Evolutionary conservation across 805 yeast species (phyloP).

Genomic region (Saccharomycopsis lassenensis): DNA sequence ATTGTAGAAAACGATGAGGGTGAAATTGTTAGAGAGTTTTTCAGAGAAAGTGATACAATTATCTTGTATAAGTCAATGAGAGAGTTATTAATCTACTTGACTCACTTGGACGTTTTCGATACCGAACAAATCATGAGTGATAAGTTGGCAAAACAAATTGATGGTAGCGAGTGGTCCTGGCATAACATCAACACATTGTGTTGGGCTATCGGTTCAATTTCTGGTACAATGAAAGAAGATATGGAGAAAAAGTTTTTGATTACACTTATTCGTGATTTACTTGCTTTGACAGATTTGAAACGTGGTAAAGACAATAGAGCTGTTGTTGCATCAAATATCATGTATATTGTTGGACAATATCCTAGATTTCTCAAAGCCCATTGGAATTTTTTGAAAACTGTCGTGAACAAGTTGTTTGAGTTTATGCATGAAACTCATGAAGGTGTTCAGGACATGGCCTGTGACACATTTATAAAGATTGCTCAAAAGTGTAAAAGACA

Average conservation of each 20-base stretch:
- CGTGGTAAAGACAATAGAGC: slow-evolving; percentile 98
- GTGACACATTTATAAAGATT: slow-evolving; percentile 96
- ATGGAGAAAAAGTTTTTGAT: slow-evolving; percentile 93
- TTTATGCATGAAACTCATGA: slow-evolving; percentile 99
- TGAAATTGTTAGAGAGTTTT: slow-evolving; percentile 95
- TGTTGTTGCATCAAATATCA: slow-evolving; percentile 97
- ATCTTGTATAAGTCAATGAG: slow-evolving; percentile 92
- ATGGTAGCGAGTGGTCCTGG: slow-evolving; percentile 99
- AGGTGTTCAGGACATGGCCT: slow-evolving; percentile 99
- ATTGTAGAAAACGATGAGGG: slow-evolving; percentile 98
- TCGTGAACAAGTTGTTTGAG: slow-evolving; percentile 88
- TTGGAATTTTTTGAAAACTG: slow-evolving; percentile 95
- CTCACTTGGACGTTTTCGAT: slow-evolving; percentile 90
- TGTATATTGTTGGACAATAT: slow-evolving; percentile 99
- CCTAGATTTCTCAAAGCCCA: slow-evolving; percentile 96
- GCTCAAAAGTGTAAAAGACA: slow-evolving; percentile 92
- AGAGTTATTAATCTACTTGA: slow-evolving; percentile 87
- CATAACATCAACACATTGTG: slow-evolving; percentile 92
- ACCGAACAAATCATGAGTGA: slow-evolving; percentile 91
- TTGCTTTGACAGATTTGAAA: slow-evolving; percentile 89
- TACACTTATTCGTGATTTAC: slow-evolving; percentile 81
- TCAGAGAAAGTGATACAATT: slow-evolving; percentile 93
- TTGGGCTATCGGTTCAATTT: slow-evolving; percentile 99
- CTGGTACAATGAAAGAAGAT: slow-evolving; percentile 98
- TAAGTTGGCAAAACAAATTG: slow-evolving; percentile 84